Conservation (phyloP, 495 filamentous ascomycete genomes). For the Penicillium samsonianum region DNA sequence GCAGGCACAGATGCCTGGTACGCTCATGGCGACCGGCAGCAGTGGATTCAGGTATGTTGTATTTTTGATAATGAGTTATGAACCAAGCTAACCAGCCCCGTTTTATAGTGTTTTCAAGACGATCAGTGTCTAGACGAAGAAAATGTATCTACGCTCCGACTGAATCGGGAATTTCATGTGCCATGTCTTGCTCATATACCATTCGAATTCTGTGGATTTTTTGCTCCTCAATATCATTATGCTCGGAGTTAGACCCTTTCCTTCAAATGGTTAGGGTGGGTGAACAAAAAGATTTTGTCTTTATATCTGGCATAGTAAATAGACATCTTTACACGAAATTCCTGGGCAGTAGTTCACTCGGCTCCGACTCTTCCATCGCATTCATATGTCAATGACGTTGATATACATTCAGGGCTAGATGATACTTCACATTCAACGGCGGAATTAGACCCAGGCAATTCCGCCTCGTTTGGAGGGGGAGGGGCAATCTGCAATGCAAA, state of each 20-base stretch:
- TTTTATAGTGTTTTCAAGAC: constrained; percentile 54
- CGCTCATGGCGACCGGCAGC: constrained; percentile 84
- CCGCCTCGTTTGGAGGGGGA: constrained; percentile 18
- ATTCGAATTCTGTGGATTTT: constrained; percentile 25
- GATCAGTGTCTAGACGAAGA: constrained; percentile 51
- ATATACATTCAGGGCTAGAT: no score
- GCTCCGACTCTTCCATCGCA: no score
- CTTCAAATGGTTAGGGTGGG: constrained; percentile 10
- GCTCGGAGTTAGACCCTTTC: constrained; percentile 10
- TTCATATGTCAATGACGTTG: no score
- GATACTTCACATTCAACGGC: background rate
- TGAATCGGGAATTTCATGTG: constrained; percentile 30
- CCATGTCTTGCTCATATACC: constrained; percentile 39
- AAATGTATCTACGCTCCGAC: constrained; percentile 12
- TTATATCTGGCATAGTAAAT: constrained; percentile 13
- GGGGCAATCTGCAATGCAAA: constrained; percentile 29
- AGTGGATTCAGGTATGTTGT: constrained; percentile 69
- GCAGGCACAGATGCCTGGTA: constrained; percentile 96
- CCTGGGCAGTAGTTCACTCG: background rate
- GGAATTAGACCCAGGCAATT: constrained; percentile 18
- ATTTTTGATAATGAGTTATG: constrained; percentile 15
- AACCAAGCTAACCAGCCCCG: constrained; percentile 23
- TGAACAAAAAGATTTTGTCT: constrained; percentile 13
- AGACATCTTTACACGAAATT: background rate
- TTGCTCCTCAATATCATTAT: constrained; percentile 25